Conservation (phyloP, 2,329 filamentous ascomycete genomes). For the Pseudocercospora eumusae region DNA sequence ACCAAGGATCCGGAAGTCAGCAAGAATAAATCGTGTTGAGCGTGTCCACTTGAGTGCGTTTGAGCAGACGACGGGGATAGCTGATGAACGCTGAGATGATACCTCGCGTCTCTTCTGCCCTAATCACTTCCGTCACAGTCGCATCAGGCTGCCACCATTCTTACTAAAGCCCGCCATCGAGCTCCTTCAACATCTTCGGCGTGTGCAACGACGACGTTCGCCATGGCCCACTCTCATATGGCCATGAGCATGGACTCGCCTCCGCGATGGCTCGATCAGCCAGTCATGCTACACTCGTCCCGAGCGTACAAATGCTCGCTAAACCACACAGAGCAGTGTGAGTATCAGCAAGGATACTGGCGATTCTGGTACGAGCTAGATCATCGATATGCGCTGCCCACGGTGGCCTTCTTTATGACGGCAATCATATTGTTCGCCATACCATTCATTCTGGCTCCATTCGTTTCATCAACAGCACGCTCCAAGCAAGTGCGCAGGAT, state of each 20-base stretch:
- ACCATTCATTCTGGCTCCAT: constrained; percentile 40
- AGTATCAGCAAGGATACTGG: constrained; percentile 51
- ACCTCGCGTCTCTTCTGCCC: background rate
- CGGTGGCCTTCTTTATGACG: constrained; percentile 55
- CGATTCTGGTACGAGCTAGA: constrained; percentile 58
- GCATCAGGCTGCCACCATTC: background rate
- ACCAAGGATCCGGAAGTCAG: constrained; percentile 1
- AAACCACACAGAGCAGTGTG: constrained; percentile 48
- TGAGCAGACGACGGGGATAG: background rate
- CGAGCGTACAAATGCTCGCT: constrained; percentile 36
- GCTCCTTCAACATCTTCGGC: background rate
- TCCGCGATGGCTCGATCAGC: constrained; percentile 45
- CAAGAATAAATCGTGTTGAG: constrained; percentile 8
- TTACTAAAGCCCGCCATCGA: background rate
- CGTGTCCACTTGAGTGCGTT: constrained; percentile 12
- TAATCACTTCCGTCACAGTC: background rate
- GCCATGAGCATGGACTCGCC: constrained; percentile 16
- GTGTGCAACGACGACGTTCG: background rate
- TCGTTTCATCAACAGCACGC: constrained; percentile 23
- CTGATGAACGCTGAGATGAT: background rate
- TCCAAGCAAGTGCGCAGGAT: constrained; percentile 28
- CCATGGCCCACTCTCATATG: constrained; percentile 17
- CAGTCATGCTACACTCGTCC: constrained; percentile 46
- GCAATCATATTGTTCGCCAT: constrained; percentile 52
- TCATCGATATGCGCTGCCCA: constrained; percentile 54